A percentile compares a stretch with the other conserved stretches of the same genome.
Conservation (phyloP, 2,329 filamentous ascomycete species). For the Lecanicillium sp. region DNA sequence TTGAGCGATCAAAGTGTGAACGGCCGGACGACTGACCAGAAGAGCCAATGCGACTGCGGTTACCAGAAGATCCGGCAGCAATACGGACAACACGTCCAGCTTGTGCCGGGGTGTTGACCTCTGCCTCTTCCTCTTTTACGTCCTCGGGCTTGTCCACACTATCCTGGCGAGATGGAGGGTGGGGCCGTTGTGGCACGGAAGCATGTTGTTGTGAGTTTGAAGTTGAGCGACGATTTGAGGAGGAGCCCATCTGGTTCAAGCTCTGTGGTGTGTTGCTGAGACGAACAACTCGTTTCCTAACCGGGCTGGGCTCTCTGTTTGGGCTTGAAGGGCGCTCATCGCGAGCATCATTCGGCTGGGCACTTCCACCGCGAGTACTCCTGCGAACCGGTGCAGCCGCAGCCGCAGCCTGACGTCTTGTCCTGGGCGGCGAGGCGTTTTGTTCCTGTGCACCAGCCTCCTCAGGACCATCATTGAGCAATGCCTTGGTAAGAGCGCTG, state of each 20-base stretch:
- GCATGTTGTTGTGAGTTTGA: constrained; percentile 8
- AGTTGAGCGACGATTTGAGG: constrained; percentile 41
- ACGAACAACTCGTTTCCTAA: constrained; percentile 48
- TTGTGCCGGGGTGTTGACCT: constrained; percentile 47
- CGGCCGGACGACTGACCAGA: constrained; percentile 27
- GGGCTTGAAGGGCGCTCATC: constrained; percentile 36
- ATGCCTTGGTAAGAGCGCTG: constrained; percentile 82
- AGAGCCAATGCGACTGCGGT: constrained; percentile 27
- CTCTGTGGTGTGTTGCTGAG: constrained; percentile 43
- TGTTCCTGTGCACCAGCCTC: constrained; percentile 29
- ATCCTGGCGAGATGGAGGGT: constrained; percentile 27
- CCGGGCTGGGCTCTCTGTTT: constrained; percentile 42
- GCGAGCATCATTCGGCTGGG: constrained; percentile 27
- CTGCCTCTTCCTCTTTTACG: constrained; percentile 23
- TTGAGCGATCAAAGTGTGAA: constrained; percentile 24
- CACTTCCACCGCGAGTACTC: constrained; percentile 39
- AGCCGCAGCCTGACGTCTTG: constrained; percentile 40
- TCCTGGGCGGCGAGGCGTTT: constrained; percentile 35
- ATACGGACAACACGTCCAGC: constrained; percentile 47
- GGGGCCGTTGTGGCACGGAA: constrained; percentile 16
- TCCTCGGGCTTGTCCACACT: constrained; percentile 33
- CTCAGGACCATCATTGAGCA: constrained; percentile 58
- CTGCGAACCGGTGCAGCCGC: constrained; percentile 34
- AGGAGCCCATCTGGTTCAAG: constrained; percentile 28
- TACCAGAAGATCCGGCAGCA: constrained; percentile 41